phyloP scores from a whole-genome alignment of 2,329 filamentous ascomycete genomes.

The Colletotrichum salicis region DNA sequence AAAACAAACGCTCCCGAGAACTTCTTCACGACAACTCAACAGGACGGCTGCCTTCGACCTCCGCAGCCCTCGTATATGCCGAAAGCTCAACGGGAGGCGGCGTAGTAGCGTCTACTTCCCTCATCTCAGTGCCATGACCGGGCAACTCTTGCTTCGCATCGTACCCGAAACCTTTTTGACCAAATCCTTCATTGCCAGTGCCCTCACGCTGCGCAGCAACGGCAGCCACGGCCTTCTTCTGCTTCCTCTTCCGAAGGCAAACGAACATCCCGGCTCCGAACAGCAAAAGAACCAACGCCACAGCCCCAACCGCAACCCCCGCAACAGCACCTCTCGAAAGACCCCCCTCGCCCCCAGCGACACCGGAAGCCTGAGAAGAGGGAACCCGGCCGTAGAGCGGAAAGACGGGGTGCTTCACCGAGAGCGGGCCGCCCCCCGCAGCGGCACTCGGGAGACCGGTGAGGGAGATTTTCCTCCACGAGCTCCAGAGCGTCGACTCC shows the following conservation, averaged over 20 bases:
- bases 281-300: not conserved
- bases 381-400: conserved; percentile 2
- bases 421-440: not conserved
- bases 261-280: not conserved
- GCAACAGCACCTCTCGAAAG: conserved; percentile 8
- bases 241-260: conserved; percentile 1
- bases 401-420: conserved; percentile 11
- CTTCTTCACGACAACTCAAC: not conserved
- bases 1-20: not conserved
- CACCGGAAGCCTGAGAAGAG: too few relatives aligned
- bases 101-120: not conserved
- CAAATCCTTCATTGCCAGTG: not conserved
- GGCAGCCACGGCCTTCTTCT: not conserved
- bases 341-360: not conserved
- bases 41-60: conserved; percentile 7
- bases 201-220: not conserved
- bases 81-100: conserved; percentile 18
- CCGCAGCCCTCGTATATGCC: not conserved
- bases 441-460: not conserved
- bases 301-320: not conserved
- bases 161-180: not conserved
- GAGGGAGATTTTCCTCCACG: not conserved
- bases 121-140: not conserved
- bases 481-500: not conserved
- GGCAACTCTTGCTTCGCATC: conserved; percentile 19